Evolutionary conservation across 2,329 filamentous ascomycete species (phyloP).

Genomic region (Ophiocordyceps camponoti-saundersi): DNA sequence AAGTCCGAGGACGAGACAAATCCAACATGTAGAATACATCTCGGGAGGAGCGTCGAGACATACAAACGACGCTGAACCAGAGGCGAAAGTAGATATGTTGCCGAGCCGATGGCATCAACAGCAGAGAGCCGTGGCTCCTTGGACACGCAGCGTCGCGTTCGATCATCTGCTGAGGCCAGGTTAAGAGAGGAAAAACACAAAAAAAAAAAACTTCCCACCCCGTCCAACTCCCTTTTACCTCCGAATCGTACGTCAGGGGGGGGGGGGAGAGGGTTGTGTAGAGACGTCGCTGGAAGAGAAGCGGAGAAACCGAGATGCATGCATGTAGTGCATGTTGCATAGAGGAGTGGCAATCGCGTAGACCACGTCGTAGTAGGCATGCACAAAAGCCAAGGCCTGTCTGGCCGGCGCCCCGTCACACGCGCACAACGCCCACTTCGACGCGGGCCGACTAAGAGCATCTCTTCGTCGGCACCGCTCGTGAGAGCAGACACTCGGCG

Average conservation of each 20-base stretch:
- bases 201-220: neutral
- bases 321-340: neutral
- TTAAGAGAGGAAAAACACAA: neutral
- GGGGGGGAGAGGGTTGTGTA: neutral
- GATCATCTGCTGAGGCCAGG: neutral
- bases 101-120: no score
- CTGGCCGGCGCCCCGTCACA: neutral
- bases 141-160: neutral
- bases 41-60: conserved; percentile 1
- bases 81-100: neutral
- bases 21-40: conserved; percentile 7
- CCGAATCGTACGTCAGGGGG: neutral
- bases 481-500: neutral
- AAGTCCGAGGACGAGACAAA: neutral
- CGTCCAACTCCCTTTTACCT: neutral
- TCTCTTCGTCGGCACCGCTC: neutral
- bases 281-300: neutral
- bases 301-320: neutral
- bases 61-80: neutral
- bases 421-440: neutral
- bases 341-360: neutral
- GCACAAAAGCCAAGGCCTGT: neutral
- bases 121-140: no score
- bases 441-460: neutral
- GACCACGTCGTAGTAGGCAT: neutral